These are phyloP conservation scores for Monilinia aucupariae DNA, from an alignment of 2,329 filamentous ascomycete genomes.

Conservation along the genomic window DNA sequence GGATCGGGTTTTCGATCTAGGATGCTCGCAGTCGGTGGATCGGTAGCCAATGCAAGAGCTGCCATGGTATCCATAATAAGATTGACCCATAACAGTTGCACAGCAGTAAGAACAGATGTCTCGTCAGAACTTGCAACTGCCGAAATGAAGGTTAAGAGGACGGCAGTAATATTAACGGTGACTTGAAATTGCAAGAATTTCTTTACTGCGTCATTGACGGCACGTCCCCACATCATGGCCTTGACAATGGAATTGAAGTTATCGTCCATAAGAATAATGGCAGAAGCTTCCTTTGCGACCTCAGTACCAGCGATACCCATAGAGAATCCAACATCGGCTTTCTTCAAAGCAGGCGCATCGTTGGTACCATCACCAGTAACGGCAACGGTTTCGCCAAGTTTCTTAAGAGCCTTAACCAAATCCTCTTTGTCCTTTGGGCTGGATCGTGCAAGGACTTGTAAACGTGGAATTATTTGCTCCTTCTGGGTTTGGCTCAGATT, in stretches of 20 bases:
- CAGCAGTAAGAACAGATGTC: conserved; percentile 66
- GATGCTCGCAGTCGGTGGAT: conserved; percentile 63
- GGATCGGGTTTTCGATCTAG: conserved; percentile 69
- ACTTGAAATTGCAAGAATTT: conserved; percentile 56
- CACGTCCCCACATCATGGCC: conserved; percentile 56
- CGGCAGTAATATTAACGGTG: conserved; percentile 75
- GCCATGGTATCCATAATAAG: conserved; percentile 83
- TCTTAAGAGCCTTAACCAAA: conserved; percentile 58
- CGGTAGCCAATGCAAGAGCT: conserved; percentile 68
- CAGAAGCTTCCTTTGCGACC: conserved; percentile 56
- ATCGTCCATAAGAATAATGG: conserved; percentile 58
- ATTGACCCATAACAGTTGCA: conserved; percentile 78
- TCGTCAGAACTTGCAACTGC: conserved; percentile 60
- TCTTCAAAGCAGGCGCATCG: conserved; percentile 60
- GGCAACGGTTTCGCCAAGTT: conserved; percentile 60
- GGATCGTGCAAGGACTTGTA: conserved; percentile 63
- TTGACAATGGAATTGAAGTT: conserved; percentile 60
- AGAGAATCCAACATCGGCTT: conserved; percentile 61
- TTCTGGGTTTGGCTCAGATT: conserved; percentile 55
- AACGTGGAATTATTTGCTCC: conserved; percentile 52
- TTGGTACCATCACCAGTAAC: conserved; percentile 64
- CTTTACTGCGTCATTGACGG: conserved; percentile 50
- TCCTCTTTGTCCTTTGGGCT: conserved; percentile 65
- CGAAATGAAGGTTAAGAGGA: conserved; percentile 70
- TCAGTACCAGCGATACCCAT: conserved; percentile 64